Evolutionary conservation across 345 rosid genomes (phyloP), one percentile per base, ranked within the genome.

Genomic region (Populus ilicifolia): DNA sequence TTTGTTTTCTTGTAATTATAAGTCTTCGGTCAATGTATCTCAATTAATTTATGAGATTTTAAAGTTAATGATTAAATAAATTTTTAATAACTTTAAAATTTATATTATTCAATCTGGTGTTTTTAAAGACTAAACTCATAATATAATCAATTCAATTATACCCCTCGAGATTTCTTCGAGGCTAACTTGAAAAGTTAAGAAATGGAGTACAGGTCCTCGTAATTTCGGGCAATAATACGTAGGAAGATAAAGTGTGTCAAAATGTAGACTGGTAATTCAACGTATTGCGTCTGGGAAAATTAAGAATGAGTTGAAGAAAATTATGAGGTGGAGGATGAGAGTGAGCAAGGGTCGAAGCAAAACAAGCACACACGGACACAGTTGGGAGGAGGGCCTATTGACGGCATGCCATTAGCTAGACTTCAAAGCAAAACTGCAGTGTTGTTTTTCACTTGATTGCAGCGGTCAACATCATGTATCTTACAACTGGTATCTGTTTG

Each of bases 361-460:
- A 36, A n/a, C 12, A 21, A 59, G 67, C 36, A 38, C 41, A 59
- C 17, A 41, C 7, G 18, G 17, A 46, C 50, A 62, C 10, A n/a
- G 72, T 54, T 5, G 68, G 72, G 16, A 54, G 89, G 84, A 73
- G 90, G 92, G 73, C 90, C 96, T 73, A 79, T 64, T 52, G 87
- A 91, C 87, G 80, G 94, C 90, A 89, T 69, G 87, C 84, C 70
- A 79, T 88, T 92, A 92, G 98, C 96, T 92, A 97, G 85, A 87
- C 59, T 74, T 69, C 92, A 91, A 92, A 87, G 87, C 87, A 71
- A 85, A 83, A 77, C 77, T 44, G 52, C 13, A 74, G 80, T 78
- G 87, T 67, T 68, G 74, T 80, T 65, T 81, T 87, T 84, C 61
- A 69, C 76, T 85, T 83, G 69, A 75, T 81, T 76, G 80, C 66